Base-by-base conservation (phyloP, 331 rosid genomes). In the Acacia pycnantha region DNA sequence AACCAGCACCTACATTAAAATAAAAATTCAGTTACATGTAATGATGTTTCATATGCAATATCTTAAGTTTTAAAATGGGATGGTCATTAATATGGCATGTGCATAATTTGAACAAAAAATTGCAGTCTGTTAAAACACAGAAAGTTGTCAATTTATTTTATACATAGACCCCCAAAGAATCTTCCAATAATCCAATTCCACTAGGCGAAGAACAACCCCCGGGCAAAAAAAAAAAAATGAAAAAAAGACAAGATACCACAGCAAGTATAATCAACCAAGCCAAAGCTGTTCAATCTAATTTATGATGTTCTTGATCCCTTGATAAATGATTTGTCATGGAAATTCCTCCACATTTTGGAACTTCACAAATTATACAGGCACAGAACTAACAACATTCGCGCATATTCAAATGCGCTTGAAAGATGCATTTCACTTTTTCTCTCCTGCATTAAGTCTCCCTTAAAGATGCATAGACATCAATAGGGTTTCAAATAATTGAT, bases 1-100 rank as follows among this genome's bases (percentile, higher is more conserved):
- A 80, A 76, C 73, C 61, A 69, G 78, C 77, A 80, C 84, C 85
- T 78, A 80, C 79, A 82, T 22, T 8, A 58, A 22, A 58, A 58
- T 22, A 58, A 58, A n/a, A 22, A 22, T n/a, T 58, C 31, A 22
- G 27, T 22, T 11, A 58, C 31, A 22, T 22, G 15, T 58, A 58
- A 58, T n/a, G 24, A 11, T 58, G 31, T 22, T 58, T 11, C 65
- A 56, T 71, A 74, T 86, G 82, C 90, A 74, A 73, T 27, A 56
- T 16, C 79, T 29, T 8, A 74, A 58, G 74, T 65, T 44, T n/a
- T 58, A 29, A 58, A 58, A 22, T 0, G 54, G 33, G 31, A 62
- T 24, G 66, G 46, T 41, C 67, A 47, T 24, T 37, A 35, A 53
- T 74, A 53, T 47, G 29, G 29, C 74, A 62, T 18, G 53, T 1